Evolutionary conservation across 176 grass and related monocot genomes (phyloP).

Genomic region (Sorghum bicolor): DNA sequence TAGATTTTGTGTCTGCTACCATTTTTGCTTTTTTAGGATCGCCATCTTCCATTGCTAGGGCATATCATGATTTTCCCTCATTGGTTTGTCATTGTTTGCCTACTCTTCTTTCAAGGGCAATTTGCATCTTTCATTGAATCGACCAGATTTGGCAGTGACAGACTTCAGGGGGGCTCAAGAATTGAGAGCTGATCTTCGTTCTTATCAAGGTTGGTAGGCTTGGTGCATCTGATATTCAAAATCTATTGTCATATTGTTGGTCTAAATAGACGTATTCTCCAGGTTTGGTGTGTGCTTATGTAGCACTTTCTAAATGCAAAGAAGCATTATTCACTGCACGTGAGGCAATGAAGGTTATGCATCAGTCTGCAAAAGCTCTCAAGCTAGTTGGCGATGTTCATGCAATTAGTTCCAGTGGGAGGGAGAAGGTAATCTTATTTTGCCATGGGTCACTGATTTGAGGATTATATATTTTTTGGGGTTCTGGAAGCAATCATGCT

Average conservation of each 20-base stretch:
- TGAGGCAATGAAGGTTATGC: constrained; percentile 96
- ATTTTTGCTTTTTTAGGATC: neutral
- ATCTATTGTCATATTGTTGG: neutral
- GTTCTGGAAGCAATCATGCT: neutral
- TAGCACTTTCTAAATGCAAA: constrained; percentile 91
- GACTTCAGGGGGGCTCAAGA: constrained; percentile 95
- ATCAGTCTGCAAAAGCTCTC: constrained; percentile 97
- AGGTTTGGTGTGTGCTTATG: constrained; percentile 87
- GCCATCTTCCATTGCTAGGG: neutral
- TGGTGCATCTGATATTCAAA: constrained; percentile 2
- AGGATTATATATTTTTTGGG: neutral
- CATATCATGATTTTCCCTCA: neutral
- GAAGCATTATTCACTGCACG: constrained; percentile 93
- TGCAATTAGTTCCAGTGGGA: constrained; percentile 81
- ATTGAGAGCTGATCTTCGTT: constrained; percentile 85
- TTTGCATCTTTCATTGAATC: constrained; percentile 78
- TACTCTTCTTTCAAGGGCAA: constrained; percentile 60
- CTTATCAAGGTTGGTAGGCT: constrained; percentile 74
- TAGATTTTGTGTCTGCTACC: neutral
- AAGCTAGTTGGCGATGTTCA: constrained; percentile 99
- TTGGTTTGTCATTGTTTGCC: constrained; percentile 16
- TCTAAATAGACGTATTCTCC: constrained; percentile 25
- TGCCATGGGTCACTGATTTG: neutral
- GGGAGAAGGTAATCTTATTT: constrained; percentile 76
- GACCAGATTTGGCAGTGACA: constrained; percentile 85